Evolutionary conservation across 2,329 filamentous ascomycete species (phyloP), one percentile per base, ranked within the genome.

Genomic region (Rhynchosporium secalis): DNA sequence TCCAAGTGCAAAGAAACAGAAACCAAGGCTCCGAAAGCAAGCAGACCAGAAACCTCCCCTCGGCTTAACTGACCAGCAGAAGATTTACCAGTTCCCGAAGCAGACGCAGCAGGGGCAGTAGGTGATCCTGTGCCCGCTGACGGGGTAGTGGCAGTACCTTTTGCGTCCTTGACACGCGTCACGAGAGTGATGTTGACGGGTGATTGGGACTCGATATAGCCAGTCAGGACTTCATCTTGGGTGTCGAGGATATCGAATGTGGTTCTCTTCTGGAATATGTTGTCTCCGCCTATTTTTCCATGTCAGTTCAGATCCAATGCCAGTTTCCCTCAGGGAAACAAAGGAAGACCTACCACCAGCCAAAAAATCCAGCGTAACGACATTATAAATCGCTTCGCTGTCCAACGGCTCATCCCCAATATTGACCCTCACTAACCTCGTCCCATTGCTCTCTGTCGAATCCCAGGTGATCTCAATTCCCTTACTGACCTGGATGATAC

Each of bases 361-460:
- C 0, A 89, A 66, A 67, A 88, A 89, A 68, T 88, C 86, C 1
- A 87, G 75, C 0, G 86, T 88, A 15, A 86, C 82, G 26, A 89
- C 73, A 10, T 78, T 80, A 72, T 89, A 89, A 33, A 79, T 75
- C 15, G 72, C 73, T 10, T 72, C 73, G 10, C 77, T 73, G 40
- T 83, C 79, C 1, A 88, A 74, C 0, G 77, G 73, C 28, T 33
- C 69, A 13, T 76, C 81, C 38, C 76, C 78, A 41, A 88, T 78
- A 1, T 76, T 79, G 1, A 86, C 78, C 15, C 77, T 76, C 20
- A 86, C 76, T 3, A 89, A 79, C 60, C 78, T 81, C 38, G 74
- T 78, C 47, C 82, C 82, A 36, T 76, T 78, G 13, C 71, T 73
- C 63, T 78, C 80, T 33, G 76, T 68, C 0, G 84, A 81, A 73